Evolutionary conservation across 2,329 filamentous ascomycete genomes (phyloP), one percentile per base, ranked within the genome.

Genomic region (Ascochyta koolunga): DNA sequence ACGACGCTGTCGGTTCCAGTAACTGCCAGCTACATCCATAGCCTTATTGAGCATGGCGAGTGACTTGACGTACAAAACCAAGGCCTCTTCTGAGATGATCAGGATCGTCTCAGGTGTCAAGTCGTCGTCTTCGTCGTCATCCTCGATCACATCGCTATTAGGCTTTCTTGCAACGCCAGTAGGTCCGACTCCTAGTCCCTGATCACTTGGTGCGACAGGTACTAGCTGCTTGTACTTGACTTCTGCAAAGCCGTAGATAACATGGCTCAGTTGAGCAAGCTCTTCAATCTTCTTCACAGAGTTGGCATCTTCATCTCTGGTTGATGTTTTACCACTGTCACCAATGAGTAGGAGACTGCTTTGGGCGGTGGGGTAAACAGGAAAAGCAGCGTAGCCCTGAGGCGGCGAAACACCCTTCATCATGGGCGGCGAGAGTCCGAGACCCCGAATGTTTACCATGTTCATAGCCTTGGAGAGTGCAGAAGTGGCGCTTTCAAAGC

Each of bases 201-300:
- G 86, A 42, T 90, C 86, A 61, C 83, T 84, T 1, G 93, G 95
- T 1, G 91, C 87, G 38, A 95, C 79, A 3, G 95, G 95, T 43
- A 97, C 86, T n/a, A 99, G 83, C 75, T 99, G 95, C 75, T 96
- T 95, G 77, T 96, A 97, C 76, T 99, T 99, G 70, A 99, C 93
- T 77, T 99, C 93, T 5, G 95, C 95, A 75, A 99, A 98, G 3
- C 93, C 93, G 72, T 93, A 99, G 2, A 99, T 93, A 39, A 97
- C 95, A 73, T 99, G 93, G 70, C 93, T 97, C 33, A 93, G 84
- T 27, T 92, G 95, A 1, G 95, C 95, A 60, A 91, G 89, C 65
- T 98, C 93, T 73, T 99, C 93, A 52, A 98, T 92, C 38, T 86
- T 83, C 67, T 92, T 89, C 2, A 93, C 86, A 35, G 90, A 87